Evolutionary conservation across 176 grass and related monocot genomes (phyloP).

Genomic region (Bromus sterilis): DNA sequence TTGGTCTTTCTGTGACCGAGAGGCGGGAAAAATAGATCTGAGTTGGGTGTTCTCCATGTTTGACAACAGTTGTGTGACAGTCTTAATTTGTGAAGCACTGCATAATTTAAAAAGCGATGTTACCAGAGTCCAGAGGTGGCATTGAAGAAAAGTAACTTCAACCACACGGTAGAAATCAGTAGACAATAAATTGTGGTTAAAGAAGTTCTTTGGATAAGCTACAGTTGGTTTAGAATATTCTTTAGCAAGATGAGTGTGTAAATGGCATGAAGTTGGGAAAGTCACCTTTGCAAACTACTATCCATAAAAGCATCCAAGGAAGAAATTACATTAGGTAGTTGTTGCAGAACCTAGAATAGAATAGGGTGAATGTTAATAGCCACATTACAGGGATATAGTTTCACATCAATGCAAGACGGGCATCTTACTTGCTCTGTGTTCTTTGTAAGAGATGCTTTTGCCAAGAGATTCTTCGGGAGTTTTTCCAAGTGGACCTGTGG

Average conservation of each 20-base stretch:
- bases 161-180: neutral
- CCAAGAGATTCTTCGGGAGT: conserved; percentile 78
- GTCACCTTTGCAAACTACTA: conserved; percentile 74
- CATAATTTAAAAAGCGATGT: conserved; percentile 3
- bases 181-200: neutral
- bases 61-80: conserved; percentile 58
- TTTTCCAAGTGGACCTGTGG: conserved; percentile 57
- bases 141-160: neutral
- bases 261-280: neutral
- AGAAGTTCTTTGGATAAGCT: neutral
- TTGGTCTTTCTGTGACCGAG: neutral
- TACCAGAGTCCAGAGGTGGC: conserved; percentile 11
- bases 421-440: conserved; percentile 70
- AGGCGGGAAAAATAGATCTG: conserved; percentile 23
- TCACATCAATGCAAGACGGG: neutral
- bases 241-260: neutral
- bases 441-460: conserved; percentile 62
- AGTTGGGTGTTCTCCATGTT: conserved; percentile 81
- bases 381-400: neutral
- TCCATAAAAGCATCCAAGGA: conserved; percentile 91
- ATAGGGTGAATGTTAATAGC: neutral
- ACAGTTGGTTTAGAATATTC: neutral
- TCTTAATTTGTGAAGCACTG: conserved; percentile 79
- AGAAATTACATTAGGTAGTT: conserved; percentile 76
- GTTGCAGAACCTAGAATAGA: conserved; percentile 41